These are phyloP conservation scores for Penicillium flavigenum DNA, from an alignment of 495 filamentous ascomycete genomes.

Conservation along the genomic window DNA sequence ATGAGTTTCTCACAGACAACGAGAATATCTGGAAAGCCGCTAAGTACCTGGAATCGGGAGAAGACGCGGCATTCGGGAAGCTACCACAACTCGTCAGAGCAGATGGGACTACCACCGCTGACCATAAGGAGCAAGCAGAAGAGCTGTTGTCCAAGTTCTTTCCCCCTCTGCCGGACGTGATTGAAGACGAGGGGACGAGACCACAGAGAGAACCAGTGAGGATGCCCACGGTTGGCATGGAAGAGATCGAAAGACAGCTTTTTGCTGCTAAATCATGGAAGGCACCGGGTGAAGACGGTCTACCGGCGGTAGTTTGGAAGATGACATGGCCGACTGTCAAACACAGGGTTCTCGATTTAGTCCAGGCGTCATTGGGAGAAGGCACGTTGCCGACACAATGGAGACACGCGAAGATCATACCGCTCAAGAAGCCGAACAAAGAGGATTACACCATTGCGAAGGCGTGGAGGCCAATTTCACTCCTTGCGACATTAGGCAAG, in stretches of 20 bases:
- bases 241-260: constrained; percentile 25
- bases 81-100: neutral
- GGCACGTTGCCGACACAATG: constrained; percentile 1
- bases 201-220: constrained; percentile 20
- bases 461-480: no score
- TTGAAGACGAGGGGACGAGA: constrained; percentile 22
- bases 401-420: no score
- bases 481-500: no score
- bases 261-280: constrained; percentile 21
- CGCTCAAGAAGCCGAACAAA: no score
- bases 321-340: constrained; percentile 31
- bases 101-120: no score
- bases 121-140: neutral
- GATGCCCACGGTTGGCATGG: constrained; percentile 19
- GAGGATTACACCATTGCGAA: no score
- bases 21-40: constrained; percentile 30
- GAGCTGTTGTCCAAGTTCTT: no score
- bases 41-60: constrained; percentile 24
- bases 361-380: constrained; percentile 20
- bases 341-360: constrained; percentile 21
- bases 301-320: constrained; percentile 30
- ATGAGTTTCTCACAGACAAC: constrained; percentile 26
- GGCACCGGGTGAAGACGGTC: neutral
- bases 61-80: constrained; percentile 20
- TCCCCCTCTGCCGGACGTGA: constrained; percentile 9